Evolutionary conservation across 1,284 basidiomycete species (phyloP), one percentile per base, ranked within the genome.

Genomic region (Cutaneotrichosporon mucoides): DNA sequence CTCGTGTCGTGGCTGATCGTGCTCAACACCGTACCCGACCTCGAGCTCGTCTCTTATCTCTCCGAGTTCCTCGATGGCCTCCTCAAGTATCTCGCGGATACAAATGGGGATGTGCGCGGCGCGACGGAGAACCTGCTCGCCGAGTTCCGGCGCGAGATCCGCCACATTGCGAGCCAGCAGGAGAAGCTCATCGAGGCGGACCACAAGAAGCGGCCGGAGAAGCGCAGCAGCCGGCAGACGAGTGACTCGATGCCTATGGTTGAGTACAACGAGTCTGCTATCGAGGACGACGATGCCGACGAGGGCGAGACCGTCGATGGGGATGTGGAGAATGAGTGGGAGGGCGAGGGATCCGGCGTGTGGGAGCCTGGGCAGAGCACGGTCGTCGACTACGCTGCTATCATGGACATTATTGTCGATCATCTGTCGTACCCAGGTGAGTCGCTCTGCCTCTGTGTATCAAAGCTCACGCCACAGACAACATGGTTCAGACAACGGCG

Each of bases 1-100:
- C 84, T 99, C 36, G 91, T 97, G 45, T 90, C 90, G 8, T 99
- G 96, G 96, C 90, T 99, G 63, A 91, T 86, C 50, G 90, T 97
- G 2, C 84, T 99, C 43, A 93, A 98, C 73, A 96, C 93, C 5
- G 91, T 99, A 1, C 96, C 96, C 1, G 94, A 99, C 73, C 82
- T 99, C 53, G 94, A 99, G 75, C 83, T 99, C 24, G 89, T 99
- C 53, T 87, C 89, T 36, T 96, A 91, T 78, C 84, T 99, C 13
- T 95, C 96, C 0, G 88, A 95, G 68, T 96, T 99, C 75, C 79
- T 99, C 44, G 93, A 97, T 66, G 94, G 92, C 3, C 83, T 99
- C 46, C 73, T 97, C 66, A 92, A 91, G 78, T 99, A 98, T 73
- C 86, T 99, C 11, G 91, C 91, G 9, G 96, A 99, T 76, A 92